Percentiles rank a stretch among this genome's conserved stretches.
phyloP scores from a whole-genome alignment of 192 early-diverging fungal species.

The Backusella psychrophila region DNA sequence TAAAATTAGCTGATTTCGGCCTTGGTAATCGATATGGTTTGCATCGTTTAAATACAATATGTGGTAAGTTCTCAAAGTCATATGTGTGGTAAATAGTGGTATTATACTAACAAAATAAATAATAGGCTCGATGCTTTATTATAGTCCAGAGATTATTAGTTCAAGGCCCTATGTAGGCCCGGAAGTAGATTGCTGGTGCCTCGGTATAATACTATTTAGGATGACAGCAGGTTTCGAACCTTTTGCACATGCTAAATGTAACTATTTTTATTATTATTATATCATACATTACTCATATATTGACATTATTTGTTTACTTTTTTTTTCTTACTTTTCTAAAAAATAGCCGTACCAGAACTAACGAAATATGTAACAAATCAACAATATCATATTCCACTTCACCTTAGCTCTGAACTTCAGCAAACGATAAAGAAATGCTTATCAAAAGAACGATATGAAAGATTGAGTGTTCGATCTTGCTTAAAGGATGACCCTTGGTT shows the following conservation, averaged over 20 bases:
- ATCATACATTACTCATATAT: background rate
- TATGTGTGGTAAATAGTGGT: background rate
- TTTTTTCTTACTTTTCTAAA: background rate
- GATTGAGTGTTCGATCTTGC: conserved; percentile 29
- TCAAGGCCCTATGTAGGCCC: conserved; percentile 87
- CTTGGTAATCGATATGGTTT: conserved; percentile 81
- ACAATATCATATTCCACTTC: conserved; percentile 33
- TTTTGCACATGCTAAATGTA: conserved; percentile 41
- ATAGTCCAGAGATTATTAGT: conserved; percentile 85
- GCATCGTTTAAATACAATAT: conserved; percentile 77
- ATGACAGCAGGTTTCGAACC: conserved; percentile 58
- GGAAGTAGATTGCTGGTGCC: conserved; percentile 93
- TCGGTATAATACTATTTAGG: conserved; percentile 87
- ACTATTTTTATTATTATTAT: background rate
- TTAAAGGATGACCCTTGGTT: conserved; percentile 46
- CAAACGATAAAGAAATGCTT: conserved; percentile 41
- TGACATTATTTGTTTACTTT: background rate
- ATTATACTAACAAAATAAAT: conserved; percentile 13
- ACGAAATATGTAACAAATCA: conserved; percentile 44
- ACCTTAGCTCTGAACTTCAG: conserved; percentile 35
- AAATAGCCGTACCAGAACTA: conserved; percentile 43
- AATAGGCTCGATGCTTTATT: conserved; percentile 78
- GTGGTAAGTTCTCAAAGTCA: conserved; percentile 52
- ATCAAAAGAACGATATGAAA: conserved; percentile 33
- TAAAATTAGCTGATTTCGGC: conserved; percentile 93